phyloP scores from a whole-genome alignment of 2,329 filamentous ascomycete species.

The Epichloe festucae region DNA sequence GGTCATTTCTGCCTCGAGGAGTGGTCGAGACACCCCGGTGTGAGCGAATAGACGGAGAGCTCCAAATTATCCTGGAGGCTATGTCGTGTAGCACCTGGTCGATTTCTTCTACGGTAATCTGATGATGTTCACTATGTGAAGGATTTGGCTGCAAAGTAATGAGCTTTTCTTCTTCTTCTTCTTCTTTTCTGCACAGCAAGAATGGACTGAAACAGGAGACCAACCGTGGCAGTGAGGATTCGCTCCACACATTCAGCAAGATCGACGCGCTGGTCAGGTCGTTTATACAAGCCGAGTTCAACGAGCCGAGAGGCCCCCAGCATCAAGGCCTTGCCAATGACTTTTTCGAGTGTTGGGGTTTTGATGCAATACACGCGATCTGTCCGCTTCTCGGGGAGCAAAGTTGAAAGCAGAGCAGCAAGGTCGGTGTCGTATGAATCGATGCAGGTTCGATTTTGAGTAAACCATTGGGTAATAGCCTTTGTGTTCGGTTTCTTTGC shows the following conservation, averaged over 20 bases:
- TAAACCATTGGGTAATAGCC: conserved; percentile 55
- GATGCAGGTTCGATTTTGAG: conserved; percentile 43
- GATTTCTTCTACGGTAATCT: conserved; percentile 58
- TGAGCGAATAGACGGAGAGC: conserved; percentile 46
- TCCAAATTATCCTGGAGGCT: conserved; percentile 58
- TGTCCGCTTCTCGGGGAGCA: conserved; percentile 63
- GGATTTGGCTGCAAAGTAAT: conserved; percentile 30
- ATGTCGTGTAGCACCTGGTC: conserved; percentile 52
- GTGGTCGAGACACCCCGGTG: conserved; percentile 11
- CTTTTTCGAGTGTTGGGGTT: conserved; percentile 44
- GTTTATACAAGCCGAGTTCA: conserved; percentile 50
- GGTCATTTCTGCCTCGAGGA: conserved; percentile 24
- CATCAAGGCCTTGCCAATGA: conserved; percentile 54
- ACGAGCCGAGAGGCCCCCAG: conserved; percentile 48
- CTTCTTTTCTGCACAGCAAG: not conserved
- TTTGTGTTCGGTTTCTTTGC: conserved; percentile 19
- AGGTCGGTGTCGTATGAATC: conserved; percentile 42
- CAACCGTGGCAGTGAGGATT: conserved; percentile 47
- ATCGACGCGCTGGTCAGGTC: conserved; percentile 46
- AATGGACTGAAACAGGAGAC: conserved; percentile 10
- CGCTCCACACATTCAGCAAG: conserved; percentile 58
- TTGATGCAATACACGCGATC: conserved; percentile 69
- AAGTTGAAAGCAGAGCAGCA: conserved; percentile 56
- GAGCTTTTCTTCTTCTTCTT: not conserved
- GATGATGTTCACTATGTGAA: conserved; percentile 13